Evolutionary conservation across 805 yeast species (phyloP).

Genomic region (Komagataella phaffii): DNA sequence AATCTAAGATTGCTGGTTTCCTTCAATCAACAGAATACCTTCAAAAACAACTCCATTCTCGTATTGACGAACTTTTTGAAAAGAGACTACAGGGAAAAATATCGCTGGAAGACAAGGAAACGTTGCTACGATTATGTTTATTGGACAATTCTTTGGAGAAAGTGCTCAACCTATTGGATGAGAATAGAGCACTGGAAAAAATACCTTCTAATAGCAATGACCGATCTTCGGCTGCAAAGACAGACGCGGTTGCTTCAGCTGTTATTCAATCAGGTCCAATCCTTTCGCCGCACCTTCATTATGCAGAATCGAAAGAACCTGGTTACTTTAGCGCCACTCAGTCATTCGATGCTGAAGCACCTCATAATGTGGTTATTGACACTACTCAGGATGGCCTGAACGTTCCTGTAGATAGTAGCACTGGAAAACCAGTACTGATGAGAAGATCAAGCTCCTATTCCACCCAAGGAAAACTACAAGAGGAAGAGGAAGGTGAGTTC

Average conservation of each 20-base stretch:
- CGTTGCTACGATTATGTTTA: constrained; percentile 35
- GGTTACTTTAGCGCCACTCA: neutral
- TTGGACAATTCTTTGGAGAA: constrained; percentile 41
- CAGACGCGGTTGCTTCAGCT: constrained; percentile 12
- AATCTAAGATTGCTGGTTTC: constrained; percentile 33
- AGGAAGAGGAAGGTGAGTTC: constrained; percentile 85
- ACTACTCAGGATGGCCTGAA: constrained; percentile 36
- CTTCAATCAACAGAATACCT: constrained; percentile 36
- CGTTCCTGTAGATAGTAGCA: constrained; percentile 48
- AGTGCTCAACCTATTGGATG: constrained; percentile 35
- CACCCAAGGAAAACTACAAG: constrained; percentile 60
- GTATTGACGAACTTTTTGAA: constrained; percentile 35
- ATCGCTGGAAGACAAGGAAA: constrained; percentile 43
- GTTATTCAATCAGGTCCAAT: constrained; percentile 40
- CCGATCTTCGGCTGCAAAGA: neutral
- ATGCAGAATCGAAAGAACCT: constrained; percentile 3
- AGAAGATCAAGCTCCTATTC: constrained; percentile 54
- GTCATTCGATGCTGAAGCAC: constrained; percentile 20
- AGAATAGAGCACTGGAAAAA: constrained; percentile 10
- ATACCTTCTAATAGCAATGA: neutral
- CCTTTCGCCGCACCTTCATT: constrained; percentile 26
- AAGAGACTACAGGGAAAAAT: constrained; percentile 30
- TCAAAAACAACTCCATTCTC: constrained; percentile 35
- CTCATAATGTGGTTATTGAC: constrained; percentile 65
- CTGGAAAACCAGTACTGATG: constrained; percentile 61